Evolutionary conservation across 768 basidiomycete genomes (phyloP), one percentile per base, ranked within the genome.

Genomic region (Suillus fuscotomentosus): DNA sequence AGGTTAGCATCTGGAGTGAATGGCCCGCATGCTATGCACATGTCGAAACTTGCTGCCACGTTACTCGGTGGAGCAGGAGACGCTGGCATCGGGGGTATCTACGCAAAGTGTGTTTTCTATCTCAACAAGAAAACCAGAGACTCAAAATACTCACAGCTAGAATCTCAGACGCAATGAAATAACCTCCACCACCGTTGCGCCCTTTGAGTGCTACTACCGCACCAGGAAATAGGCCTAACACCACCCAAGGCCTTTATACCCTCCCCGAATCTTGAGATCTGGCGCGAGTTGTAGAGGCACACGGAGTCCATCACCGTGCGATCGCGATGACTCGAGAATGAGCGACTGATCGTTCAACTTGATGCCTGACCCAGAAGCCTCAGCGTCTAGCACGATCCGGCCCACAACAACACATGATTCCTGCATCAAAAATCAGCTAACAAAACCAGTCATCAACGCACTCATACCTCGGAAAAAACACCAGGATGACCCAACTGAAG

Each of bases 151-250:
- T 14, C 72, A 98, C 97, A 68, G 87, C 78, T 43, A 97, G 75
- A 10, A 97, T 80, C 70, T 98, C 95, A 31, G 86, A 86, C 0
- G 90, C 96, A 11, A 87, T 81, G 72, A 98, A 99, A 79, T 88
- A 88, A 3, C 88, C 91, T 6, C 93, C 95, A 2, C 95, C 93
- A 1, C 95, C 95, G 75, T 99, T 99, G 73, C 84, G 86, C 0
- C 97, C 97, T 66, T 87, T 92, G 39, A 98, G 71, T 0, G 90
- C 95, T 2, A 90, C 90, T 60, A 99, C 86, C 36, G 88, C 88
- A 4, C 97, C 97, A 5, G 95, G 94, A 72, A 96, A 99, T 48
- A 99, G 72, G 1, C 92, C 89, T 11, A 89, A 89, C 76, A 0
- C 88, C 87, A 17, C 84, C 85, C 11, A 85, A 79, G 13, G 13